Percentiles rank a stretch among this genome's conserved stretches.
Conservation (phyloP, 805 yeast species). For the Isabelozyma gotoi region DNA sequence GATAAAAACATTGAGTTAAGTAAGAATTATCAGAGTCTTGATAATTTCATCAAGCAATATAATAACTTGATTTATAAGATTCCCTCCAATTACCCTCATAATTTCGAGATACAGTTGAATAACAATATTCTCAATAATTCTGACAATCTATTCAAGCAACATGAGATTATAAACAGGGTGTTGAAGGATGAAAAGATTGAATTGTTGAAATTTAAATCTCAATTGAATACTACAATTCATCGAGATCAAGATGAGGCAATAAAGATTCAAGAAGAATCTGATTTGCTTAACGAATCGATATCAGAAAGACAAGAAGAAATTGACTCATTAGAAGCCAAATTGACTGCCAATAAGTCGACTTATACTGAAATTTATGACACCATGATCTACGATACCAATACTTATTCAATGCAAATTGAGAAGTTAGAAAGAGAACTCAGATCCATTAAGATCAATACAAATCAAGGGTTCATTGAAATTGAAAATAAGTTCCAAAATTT, state of each 20-base stretch:
- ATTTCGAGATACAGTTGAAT: constrained; percentile 42
- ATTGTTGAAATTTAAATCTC: constrained; percentile 26
- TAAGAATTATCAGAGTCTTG: constrained; percentile 50
- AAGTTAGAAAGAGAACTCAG: constrained; percentile 59
- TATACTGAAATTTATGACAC: constrained; percentile 58
- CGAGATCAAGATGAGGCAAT: constrained; percentile 56
- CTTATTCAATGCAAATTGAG: constrained; percentile 65
- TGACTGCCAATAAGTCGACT: constrained; percentile 50
- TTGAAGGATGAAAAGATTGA: constrained; percentile 44
- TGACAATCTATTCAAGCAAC: constrained; percentile 16
- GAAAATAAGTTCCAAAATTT: constrained; percentile 48
- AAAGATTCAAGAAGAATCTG: constrained; percentile 57
- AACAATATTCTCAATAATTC: constrained; percentile 6
- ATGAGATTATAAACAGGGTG: constrained; percentile 45
- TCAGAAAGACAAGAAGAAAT: constrained; percentile 56
- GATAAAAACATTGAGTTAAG: constrained; percentile 52
- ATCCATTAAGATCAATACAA: constrained; percentile 44
- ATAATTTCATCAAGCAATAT: constrained; percentile 54
- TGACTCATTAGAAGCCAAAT: constrained; percentile 57
- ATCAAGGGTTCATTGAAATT: constrained; percentile 50
- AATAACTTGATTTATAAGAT: constrained; percentile 54
- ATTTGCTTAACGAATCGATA: constrained; percentile 53
- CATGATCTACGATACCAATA: constrained; percentile 50
- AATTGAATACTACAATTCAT: constrained; percentile 45
- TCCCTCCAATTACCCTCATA: constrained; percentile 17